Conservation (phyloP, 2,329 filamentous ascomycete genomes). For the Corynespora cassiicola region DNA sequence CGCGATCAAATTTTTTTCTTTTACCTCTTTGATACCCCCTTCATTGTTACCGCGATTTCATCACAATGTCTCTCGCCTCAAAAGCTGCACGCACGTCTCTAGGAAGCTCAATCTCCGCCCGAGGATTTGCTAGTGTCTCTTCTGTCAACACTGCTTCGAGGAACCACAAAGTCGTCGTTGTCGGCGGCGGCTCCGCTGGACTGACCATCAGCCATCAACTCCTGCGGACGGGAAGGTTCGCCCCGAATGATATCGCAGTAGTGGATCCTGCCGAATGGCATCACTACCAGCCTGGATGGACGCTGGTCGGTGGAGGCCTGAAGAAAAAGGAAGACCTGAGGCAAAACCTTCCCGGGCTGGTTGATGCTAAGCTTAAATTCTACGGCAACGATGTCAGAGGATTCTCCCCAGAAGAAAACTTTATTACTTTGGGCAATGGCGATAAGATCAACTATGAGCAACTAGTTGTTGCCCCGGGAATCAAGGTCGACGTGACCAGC, state of each 20-base stretch:
- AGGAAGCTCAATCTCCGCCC: no score
- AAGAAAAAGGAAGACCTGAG: slow-evolving; percentile 67
- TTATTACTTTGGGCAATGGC: slow-evolving; percentile 62
- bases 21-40: no score
- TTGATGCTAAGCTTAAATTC: slow-evolving; percentile 67
- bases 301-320: slow-evolving; percentile 70
- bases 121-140: slow-evolving; percentile 31
- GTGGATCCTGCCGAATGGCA: slow-evolving; percentile 69
- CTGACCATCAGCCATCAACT: slow-evolving; percentile 72
- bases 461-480: slow-evolving; percentile 64
- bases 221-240: slow-evolving; percentile 63
- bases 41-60: neutral
- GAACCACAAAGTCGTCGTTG: slow-evolving; percentile 69
- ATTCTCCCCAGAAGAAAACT: slow-evolving; percentile 64
- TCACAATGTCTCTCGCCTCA: slow-evolving; percentile 1
- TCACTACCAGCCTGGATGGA: slow-evolving; percentile 75
- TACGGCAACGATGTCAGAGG: slow-evolving; percentile 61
- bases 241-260: slow-evolving; percentile 66
- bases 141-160: slow-evolving; percentile 39
- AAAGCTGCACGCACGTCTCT: neutral
- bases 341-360: slow-evolving; percentile 56
- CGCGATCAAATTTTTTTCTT: no score
- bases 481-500: slow-evolving; percentile 36
- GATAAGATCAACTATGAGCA: slow-evolving; percentile 68
- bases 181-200: slow-evolving; percentile 72